Percentiles rank a stretch among this genome's conserved stretches.
Conservation (phyloP, 495 filamentous ascomycete species). For the Neurospora sp. region DNA sequence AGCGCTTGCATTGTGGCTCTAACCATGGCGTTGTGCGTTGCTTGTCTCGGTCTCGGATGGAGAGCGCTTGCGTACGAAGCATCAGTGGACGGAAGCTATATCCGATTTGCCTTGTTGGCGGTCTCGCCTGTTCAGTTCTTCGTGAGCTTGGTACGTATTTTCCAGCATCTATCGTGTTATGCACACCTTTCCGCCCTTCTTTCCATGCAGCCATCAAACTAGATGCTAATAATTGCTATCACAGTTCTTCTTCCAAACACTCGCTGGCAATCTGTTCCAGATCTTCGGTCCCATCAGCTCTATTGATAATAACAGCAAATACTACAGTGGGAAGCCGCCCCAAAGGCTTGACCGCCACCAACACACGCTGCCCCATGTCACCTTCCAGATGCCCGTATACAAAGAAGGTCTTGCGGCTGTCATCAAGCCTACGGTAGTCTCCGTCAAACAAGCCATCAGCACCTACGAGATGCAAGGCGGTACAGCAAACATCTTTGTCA, state of each 20-base stretch:
- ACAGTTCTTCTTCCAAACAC: conserved; percentile 52
- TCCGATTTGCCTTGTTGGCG: conserved; percentile 37
- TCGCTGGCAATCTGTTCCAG: conserved; percentile 46
- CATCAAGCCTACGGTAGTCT: conserved; percentile 52
- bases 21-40: conserved; percentile 40
- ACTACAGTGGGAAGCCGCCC: conserved; percentile 47
- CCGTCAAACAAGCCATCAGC: conserved; percentile 53
- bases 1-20: conserved; percentile 39
- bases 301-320: conserved; percentile 46
- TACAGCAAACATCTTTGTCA: conserved; percentile 60
- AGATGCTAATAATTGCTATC: conserved; percentile 3
- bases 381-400: conserved; percentile 68
- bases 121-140: conserved; percentile 43
- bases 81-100: conserved; percentile 36
- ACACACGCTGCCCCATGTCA: conserved; percentile 50
- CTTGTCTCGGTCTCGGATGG: conserved; percentile 47
- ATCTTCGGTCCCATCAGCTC: conserved; percentile 49
- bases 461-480: conserved; percentile 61
- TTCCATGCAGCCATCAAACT: neutral
- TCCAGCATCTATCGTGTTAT: neutral
- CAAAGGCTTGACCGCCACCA: conserved; percentile 34
- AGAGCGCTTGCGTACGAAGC: conserved; percentile 43
- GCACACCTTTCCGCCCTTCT: neutral
- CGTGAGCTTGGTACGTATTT: conserved; percentile 42
- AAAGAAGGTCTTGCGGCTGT: conserved; percentile 57